Percentiles rank a stretch among this genome's conserved stretches.
Conservation (phyloP, 306 rosid species). For the Comarum palustre region DNA sequence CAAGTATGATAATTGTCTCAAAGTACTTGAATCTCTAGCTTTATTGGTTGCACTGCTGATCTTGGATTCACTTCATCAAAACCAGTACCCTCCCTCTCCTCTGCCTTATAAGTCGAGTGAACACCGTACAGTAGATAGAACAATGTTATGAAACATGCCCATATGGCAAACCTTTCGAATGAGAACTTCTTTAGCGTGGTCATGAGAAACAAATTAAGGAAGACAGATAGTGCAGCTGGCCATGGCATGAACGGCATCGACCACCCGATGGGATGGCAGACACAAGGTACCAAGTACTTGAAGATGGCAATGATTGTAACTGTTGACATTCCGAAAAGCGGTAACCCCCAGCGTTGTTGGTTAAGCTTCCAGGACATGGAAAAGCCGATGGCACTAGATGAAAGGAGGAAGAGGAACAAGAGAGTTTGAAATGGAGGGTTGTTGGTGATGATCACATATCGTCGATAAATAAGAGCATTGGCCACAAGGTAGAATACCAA, state of each 20-base stretch:
- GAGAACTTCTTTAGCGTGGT: conserved; percentile 52
- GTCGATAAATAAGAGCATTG: conserved; percentile 71
- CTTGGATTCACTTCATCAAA: conserved; percentile 36
- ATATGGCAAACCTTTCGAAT: conserved; percentile 63
- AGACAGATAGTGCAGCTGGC: conserved; percentile 76
- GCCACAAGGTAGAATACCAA: conserved; percentile 91
- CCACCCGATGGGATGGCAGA: conserved; percentile 39
- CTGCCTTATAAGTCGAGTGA: conserved; percentile 78
- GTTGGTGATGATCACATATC: conserved; percentile 52
- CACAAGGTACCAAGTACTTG: conserved; percentile 48
- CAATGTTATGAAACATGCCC: conserved; percentile 60
- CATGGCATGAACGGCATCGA: conserved; percentile 89
- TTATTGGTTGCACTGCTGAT: conserved; percentile 43
- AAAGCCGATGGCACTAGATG: conserved; percentile 59
- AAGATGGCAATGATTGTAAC: conserved; percentile 54
- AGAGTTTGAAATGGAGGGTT: conserved; percentile 50
- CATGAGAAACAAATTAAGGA: conserved; percentile 78
- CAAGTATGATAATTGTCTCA: conserved; percentile 15
- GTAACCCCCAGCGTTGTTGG: conserved; percentile 63
- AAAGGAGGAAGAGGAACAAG: conserved; percentile 64
- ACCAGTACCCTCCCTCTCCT: conserved; percentile 48
- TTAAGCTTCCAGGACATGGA: conserved; percentile 64
- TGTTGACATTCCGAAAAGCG: conserved; percentile 45
- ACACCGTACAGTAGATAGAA: conserved; percentile 88
- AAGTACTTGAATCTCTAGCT: conserved; percentile 62